Evolutionary conservation across 179 eudicot species (phyloP).

Genomic region (Silene noctiflora): DNA sequence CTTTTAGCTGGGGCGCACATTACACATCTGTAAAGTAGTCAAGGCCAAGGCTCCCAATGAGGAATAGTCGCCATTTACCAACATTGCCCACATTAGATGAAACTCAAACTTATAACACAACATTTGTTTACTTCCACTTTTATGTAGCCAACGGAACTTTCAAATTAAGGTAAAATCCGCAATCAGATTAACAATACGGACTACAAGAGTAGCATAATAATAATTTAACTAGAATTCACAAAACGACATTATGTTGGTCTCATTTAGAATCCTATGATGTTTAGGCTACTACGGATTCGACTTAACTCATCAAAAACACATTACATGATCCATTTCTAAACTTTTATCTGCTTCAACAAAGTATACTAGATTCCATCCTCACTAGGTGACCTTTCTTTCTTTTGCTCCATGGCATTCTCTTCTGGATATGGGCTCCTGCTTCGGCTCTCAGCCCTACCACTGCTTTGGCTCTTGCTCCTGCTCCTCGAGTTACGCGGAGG

Average conservation of each 20-base stretch:
- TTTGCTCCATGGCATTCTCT: conserved; percentile 33
- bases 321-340: conserved; percentile 8
- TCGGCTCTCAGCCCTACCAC: conserved; percentile 29
- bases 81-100: background rate
- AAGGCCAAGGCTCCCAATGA: background rate
- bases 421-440: conserved; percentile 63
- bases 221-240: background rate
- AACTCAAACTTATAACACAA: too few relatives aligned
- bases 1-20: background rate
- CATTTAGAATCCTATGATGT: conserved; percentile 13
- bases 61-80: too few relatives aligned
- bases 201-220: background rate
- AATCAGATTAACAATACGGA: background rate
- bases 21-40: background rate
- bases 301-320: background rate
- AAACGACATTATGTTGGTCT: background rate
- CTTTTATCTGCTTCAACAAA: background rate
- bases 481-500: conserved; percentile 41
- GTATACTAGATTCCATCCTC: conserved; percentile 19
- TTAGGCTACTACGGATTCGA: background rate
- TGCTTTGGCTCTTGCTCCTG: conserved; percentile 40
- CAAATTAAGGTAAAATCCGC: background rate
- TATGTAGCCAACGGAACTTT: background rate
- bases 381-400: conserved; percentile 48
- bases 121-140: background rate